These are phyloP conservation scores for Trichoderma semiorbis DNA, from an alignment of 2,329 filamentous ascomycete species.

Conservation along the genomic window DNA sequence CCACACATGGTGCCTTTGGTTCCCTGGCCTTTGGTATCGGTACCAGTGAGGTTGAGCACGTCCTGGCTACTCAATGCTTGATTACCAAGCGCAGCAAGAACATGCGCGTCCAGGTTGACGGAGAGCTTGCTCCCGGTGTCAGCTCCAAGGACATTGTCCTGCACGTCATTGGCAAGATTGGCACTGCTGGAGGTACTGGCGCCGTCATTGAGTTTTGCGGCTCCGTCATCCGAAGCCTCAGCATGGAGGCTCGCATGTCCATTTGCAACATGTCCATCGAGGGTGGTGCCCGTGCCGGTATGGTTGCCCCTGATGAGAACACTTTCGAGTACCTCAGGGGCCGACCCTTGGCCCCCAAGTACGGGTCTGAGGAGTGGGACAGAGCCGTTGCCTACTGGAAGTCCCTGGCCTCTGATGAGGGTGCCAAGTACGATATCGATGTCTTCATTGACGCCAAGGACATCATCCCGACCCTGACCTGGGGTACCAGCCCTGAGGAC, in stretches of 20 bases:
- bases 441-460: conserved; percentile 90
- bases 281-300: conserved; percentile 88
- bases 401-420: conserved; percentile 78
- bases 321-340: conserved; percentile 96
- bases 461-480: conserved; percentile 88
- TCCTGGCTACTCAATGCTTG: conserved; percentile 91
- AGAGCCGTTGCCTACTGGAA: conserved; percentile 86
- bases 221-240: conserved; percentile 81
- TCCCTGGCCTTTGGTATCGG: conserved; percentile 94
- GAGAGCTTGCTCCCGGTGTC: conserved; percentile 82
- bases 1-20: conserved; percentile 95
- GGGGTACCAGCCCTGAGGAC: conserved; percentile 96
- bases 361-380: conserved; percentile 83
- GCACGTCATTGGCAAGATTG: conserved; percentile 88
- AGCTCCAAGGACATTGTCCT: conserved; percentile 95
- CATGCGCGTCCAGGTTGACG: conserved; percentile 95
- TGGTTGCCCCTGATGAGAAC: conserved; percentile 91
- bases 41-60: conserved; percentile 97
- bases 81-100: conserved; percentile 96
- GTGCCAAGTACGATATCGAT: conserved; percentile 84
- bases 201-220: conserved; percentile 97
- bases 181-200: conserved; percentile 91
- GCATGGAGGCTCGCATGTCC: conserved; percentile 97
- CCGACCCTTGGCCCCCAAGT: conserved; percentile 80
- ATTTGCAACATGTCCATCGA: conserved; percentile 99